Conservation (phyloP, 495 filamentous ascomycete genomes). For the Lophiostoma macrostomum region DNA sequence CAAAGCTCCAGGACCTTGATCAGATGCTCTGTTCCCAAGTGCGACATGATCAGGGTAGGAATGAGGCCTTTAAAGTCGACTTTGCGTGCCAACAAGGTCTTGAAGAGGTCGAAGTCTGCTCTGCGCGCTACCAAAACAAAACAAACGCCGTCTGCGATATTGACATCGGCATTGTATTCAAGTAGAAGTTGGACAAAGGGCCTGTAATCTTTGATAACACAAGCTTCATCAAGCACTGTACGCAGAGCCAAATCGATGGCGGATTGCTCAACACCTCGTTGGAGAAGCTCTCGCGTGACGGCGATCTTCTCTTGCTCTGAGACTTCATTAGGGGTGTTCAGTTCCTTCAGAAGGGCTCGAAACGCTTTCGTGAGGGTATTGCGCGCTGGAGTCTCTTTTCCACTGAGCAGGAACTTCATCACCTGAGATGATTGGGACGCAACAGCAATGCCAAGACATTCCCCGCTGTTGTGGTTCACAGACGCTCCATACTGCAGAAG, state of each 20-base stretch:
- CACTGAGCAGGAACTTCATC: slow-evolving; percentile 3
- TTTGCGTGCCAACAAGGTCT: slow-evolving; percentile 12
- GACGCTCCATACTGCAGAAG: slow-evolving; percentile 23
- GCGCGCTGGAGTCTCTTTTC: neutral
- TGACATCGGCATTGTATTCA: slow-evolving; percentile 22
- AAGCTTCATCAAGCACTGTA: slow-evolving; percentile 5
- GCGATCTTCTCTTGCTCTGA: neutral
- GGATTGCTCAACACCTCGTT: slow-evolving; percentile 19
- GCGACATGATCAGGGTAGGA: slow-evolving; percentile 5
- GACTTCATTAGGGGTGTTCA: neutral
- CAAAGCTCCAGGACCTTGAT: neutral
- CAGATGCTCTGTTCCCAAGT: slow-evolving; percentile 1
- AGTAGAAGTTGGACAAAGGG: slow-evolving; percentile 22
- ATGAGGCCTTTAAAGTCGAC: slow-evolving; percentile 12
- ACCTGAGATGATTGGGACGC: neutral
- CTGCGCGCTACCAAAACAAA: slow-evolving; percentile 19
- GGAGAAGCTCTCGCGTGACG: slow-evolving; percentile 14
- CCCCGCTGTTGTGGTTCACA: slow-evolving; percentile 20
- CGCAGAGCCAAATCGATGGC: slow-evolving; percentile 23
- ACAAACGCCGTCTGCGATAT: slow-evolving; percentile 20
- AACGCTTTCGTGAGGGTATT: slow-evolving; percentile 20
- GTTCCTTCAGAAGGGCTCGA: slow-evolving; percentile 14
- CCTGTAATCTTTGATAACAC: neutral
- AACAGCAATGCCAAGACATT: slow-evolving; percentile 18
- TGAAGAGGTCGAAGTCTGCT: slow-evolving; percentile 2